Percentiles rank a stretch among this genome's conserved stretches.
These are phyloP conservation scores for Spiromastix sp. DNA, from an alignment of 2,329 filamentous ascomycete species.

Conservation along the genomic window DNA sequence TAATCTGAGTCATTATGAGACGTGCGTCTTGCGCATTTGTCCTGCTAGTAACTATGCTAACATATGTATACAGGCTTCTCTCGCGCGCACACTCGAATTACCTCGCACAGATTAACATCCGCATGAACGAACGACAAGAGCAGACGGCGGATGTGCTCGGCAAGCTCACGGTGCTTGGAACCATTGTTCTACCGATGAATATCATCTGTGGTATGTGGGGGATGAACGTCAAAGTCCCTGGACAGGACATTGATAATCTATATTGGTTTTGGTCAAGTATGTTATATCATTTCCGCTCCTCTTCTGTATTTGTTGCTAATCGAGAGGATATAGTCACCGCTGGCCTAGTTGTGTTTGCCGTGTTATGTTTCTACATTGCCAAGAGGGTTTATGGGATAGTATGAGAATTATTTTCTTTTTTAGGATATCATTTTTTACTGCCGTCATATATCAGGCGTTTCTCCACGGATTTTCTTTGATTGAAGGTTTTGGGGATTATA, in stretches of 20 bases:
- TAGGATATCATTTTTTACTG: too few species aligned
- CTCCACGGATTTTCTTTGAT: too few species aligned
- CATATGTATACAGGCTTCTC: too few species aligned
- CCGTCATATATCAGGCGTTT: too few species aligned
- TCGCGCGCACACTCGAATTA: slow-evolving; percentile 92
- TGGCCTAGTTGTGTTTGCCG: slow-evolving; percentile 66
- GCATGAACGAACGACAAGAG: slow-evolving; percentile 96
- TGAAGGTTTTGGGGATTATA: background rate
- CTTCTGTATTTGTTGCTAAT: slow-evolving; percentile 9
- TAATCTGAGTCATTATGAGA: slow-evolving; percentile 92
- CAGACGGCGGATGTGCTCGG: slow-evolving; percentile 91
- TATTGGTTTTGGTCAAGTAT: slow-evolving; percentile 59
- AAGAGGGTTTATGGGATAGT: slow-evolving; percentile 78
- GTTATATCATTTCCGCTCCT: slow-evolving; percentile 9
- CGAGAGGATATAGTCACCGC: slow-evolving; percentile 47
- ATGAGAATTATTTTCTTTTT: slow-evolving; percentile 24
- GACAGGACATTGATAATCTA: slow-evolving; percentile 72
- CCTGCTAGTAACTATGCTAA: too few species aligned
- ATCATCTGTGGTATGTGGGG: slow-evolving; percentile 98
- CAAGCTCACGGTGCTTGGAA: slow-evolving; percentile 89
- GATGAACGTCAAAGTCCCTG: slow-evolving; percentile 96
- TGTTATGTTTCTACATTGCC: slow-evolving; percentile 69
- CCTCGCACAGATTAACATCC: slow-evolving; percentile 97
- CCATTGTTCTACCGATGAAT: slow-evolving; percentile 97
- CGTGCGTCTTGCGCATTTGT: slow-evolving; percentile 45